Evolutionary conservation across 139 green algal species (phyloP), one percentile per base, ranked within the genome.

Genomic region (Ettlia oleoabundans): DNA sequence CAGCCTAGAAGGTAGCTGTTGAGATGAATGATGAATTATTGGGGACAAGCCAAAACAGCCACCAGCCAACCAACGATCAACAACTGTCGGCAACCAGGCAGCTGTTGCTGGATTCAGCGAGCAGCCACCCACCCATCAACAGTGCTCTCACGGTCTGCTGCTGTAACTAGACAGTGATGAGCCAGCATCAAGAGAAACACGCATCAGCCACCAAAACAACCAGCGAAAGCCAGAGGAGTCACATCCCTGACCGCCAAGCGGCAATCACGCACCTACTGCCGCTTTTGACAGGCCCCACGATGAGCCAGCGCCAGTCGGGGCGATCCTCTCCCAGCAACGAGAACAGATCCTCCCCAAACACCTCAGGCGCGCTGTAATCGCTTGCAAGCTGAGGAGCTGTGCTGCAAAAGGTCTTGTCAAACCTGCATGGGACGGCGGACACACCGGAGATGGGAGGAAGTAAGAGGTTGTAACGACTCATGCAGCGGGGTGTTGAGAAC

Each of bases 291-390:
- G 94, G 92, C 2, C 96, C 96, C 8, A 96, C 82, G 78, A 99
- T 99, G 42, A 99, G 88, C 97, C 97, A 99, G 30, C 93, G 88
- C 86, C 70, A 78, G 66, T 90, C 81, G 26, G 87, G 89, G 30
- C 87, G 80, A 9, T 22, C 43, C 2, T 85, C 80, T 22, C 90
- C 92, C 74, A 99, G 76, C 61, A 97, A 72, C 3, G 79, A 73
- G 65, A 99, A 99, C 35, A 99, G 86, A 86, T 99, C 97, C 30
- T 99, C 95, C 2, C 32, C 2, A 74, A 97, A 97, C 19, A 89
- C 81, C 38, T 85, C n/a, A 8, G 93, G 93, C 55, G 94, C 86
- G 3, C 58, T 32, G 77, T 96, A 99, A 73, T 98, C 97, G 1
- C 47, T 13, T 0, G 72, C 86, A 40, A 99, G 88, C 26, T 88